A percentile compares a stretch with the other conserved stretches of the same genome.
These are phyloP conservation scores for Dichomitus squalens DNA, from an alignment of 1,284 basidiomycete genomes.

Conservation along the genomic window DNA sequence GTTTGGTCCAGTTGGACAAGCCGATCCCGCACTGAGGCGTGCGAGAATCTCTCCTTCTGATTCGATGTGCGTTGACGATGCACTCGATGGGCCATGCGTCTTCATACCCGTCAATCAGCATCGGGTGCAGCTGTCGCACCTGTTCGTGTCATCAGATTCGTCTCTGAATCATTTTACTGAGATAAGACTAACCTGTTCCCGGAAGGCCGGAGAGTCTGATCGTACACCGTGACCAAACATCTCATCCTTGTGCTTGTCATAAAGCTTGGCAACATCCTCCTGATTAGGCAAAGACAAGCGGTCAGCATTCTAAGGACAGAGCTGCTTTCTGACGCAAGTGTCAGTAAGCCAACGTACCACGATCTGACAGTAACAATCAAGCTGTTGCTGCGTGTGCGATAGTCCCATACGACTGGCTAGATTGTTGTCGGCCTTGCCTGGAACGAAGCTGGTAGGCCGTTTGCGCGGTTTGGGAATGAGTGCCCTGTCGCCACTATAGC, in stretches of 20 bases:
- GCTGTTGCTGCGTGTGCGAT: too few relatives aligned
- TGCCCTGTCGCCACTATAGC: too few relatives aligned
- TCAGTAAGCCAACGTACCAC: not conserved
- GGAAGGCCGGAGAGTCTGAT: not conserved
- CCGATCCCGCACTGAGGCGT: not conserved
- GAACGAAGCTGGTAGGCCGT: too few relatives aligned
- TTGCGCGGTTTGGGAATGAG: too few relatives aligned
- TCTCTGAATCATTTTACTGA: not conserved
- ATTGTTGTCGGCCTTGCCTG: too few relatives aligned
- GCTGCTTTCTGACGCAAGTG: too few relatives aligned
- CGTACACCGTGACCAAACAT: not conserved
- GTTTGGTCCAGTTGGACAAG: not conserved
- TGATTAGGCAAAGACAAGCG: not conserved
- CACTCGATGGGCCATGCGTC: constrained; percentile 3
- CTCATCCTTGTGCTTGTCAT: not conserved
- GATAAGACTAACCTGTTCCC: not conserved
- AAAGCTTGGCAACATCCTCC: not conserved
- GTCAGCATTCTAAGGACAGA: not conserved
- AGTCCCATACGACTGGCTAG: too few relatives aligned
- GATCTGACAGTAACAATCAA: too few relatives aligned
- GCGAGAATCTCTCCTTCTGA: not conserved
- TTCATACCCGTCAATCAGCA: not conserved
- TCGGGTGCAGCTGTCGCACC: not conserved
- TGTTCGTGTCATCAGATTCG: not conserved
- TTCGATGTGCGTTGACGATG: not conserved